These are phyloP conservation scores for Austroboletus rostrupii DNA, from an alignment of 1,284 basidiomycete species.

Conservation along the genomic window DNA sequence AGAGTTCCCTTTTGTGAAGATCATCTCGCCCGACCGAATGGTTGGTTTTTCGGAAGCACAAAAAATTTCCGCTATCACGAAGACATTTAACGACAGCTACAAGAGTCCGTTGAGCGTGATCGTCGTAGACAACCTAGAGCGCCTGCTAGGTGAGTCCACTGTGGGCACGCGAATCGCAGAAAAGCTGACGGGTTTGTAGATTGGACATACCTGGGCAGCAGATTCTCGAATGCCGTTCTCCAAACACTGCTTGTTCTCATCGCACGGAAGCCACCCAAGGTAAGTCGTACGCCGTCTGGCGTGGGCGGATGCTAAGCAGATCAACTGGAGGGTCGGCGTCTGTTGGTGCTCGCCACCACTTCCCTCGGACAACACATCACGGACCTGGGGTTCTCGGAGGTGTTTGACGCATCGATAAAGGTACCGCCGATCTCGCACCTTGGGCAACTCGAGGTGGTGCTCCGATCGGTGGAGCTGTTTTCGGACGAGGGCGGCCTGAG, in stretches of 20 bases:
- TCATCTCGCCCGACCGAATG: constrained; percentile 96
- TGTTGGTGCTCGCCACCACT: constrained; percentile 91
- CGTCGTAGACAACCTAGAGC: constrained; percentile 93
- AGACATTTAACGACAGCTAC: constrained; percentile 94
- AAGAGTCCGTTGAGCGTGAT: constrained; percentile 96
- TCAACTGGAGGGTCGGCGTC: constrained; percentile 70
- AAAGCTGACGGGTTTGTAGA: constrained; percentile 44
- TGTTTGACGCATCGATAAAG: constrained; percentile 86
- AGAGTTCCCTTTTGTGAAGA: constrained; percentile 96
- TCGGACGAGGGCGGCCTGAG: constrained; percentile 49
- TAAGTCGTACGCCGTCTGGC: constrained; percentile 29
- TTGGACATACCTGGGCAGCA: constrained; percentile 96
- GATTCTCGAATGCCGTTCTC: constrained; percentile 93
- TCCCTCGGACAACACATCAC: constrained; percentile 84
- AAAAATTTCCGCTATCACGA: constrained; percentile 91
- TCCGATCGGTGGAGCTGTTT: constrained; percentile 86
- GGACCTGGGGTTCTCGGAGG: constrained; percentile 86
- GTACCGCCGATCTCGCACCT: constrained; percentile 83
- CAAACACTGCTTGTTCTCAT: constrained; percentile 91
- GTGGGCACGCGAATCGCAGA: neutral
- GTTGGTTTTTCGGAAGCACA: constrained; percentile 90
- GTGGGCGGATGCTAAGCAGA: constrained; percentile 9
- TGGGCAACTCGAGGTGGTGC: constrained; percentile 68
- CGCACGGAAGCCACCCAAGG: constrained; percentile 89
- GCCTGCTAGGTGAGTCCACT: constrained; percentile 68